Base-by-base conservation (phyloP, 352 stramenopile genomes). In the Phytophthora sp. region DNA sequence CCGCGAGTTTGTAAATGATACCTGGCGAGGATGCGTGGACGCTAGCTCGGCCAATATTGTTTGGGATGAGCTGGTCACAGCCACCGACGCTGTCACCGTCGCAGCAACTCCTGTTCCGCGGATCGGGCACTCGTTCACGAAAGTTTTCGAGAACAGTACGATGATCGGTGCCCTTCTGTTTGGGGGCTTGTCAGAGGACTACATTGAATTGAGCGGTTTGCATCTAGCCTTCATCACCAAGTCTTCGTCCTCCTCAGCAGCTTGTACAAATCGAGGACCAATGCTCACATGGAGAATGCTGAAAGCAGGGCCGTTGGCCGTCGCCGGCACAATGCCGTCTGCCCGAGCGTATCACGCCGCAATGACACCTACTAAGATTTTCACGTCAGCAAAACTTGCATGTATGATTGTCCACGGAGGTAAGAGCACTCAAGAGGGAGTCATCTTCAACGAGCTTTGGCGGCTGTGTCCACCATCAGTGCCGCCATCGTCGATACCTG, bases 361-460 rank as follows among this genome's bases (percentile, higher is more conserved):
- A 4, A 69, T 76, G 37, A 69, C 77, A n/a, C 59, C 74, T 8
- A 82, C 74, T 0, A 72, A 55, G 26, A 59, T 79, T 20, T 82
- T 62, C 12, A 61, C 57, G 0, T 23, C 66, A 0, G 43, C 64
- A 13, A 63, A 66, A 18, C 67, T 62, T 30, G 61, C 56, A 13
- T 91, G 84, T 49, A 20, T 91, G 31, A 21, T 92, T 10, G 44
- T 92, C 13, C 86, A 80, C 12, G 84, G 84, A 7, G 84, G 84
- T 7, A 83, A 83, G n/a, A 86, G 51, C 50, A 63, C 26, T 11
- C 49, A 63, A 28, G 42, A 65, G 32, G 66, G 73, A 17, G 42
- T 63, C n/a, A 86, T 92, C 60, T 88, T 88, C 39, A 69, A 78
- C 41, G 79, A 92, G n/a, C 57, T 92, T n/a, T 91, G 84, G 84